phyloP scores from a whole-genome alignment of 805 yeast genomes.

The Peterozyma xylosa region DNA sequence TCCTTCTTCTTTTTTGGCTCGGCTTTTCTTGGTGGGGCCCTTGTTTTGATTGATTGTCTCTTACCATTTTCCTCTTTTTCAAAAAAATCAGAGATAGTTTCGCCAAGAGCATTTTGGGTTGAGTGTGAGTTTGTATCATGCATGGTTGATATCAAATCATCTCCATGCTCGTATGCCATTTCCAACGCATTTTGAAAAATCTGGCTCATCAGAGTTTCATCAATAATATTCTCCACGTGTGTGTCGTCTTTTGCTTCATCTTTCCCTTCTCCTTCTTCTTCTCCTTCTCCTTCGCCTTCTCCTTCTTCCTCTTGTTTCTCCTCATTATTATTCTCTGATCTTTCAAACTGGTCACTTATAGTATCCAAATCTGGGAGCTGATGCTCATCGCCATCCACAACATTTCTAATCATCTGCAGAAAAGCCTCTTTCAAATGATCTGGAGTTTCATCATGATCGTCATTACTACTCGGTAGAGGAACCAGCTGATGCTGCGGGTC shows the following conservation, averaged over 20 bases:
- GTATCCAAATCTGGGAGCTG: constrained; percentile 11
- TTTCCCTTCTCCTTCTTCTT: background rate
- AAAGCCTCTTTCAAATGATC: constrained; percentile 44
- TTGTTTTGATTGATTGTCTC: too few relatives aligned
- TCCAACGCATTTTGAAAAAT: constrained; percentile 72
- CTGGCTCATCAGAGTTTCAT: constrained; percentile 51
- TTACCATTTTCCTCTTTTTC: background rate
- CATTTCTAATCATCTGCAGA: constrained; percentile 49
- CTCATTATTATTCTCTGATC: constrained; percentile 3
- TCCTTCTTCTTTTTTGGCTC: constrained; percentile 2
- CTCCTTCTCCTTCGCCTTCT: background rate
- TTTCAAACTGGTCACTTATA: constrained; percentile 1
- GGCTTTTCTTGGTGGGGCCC: background rate
- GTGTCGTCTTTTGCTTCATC: constrained; percentile 21
- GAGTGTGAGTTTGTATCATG: constrained; percentile 1
- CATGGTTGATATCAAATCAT: background rate
- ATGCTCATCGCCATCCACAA: constrained; percentile 28
- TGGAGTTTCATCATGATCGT: constrained; percentile 2
- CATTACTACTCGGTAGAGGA: background rate
- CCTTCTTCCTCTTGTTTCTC: constrained; percentile 1
- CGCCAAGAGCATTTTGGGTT: constrained; percentile 6
- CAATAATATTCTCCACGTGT: constrained; percentile 30
- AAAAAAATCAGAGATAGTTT: constrained; percentile 6
- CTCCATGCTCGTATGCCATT: constrained; percentile 51
- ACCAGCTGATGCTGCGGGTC: background rate